Evolutionary conservation across 2,329 filamentous ascomycete genomes (phyloP).

Genomic region (Diaporthe nobilis): DNA sequence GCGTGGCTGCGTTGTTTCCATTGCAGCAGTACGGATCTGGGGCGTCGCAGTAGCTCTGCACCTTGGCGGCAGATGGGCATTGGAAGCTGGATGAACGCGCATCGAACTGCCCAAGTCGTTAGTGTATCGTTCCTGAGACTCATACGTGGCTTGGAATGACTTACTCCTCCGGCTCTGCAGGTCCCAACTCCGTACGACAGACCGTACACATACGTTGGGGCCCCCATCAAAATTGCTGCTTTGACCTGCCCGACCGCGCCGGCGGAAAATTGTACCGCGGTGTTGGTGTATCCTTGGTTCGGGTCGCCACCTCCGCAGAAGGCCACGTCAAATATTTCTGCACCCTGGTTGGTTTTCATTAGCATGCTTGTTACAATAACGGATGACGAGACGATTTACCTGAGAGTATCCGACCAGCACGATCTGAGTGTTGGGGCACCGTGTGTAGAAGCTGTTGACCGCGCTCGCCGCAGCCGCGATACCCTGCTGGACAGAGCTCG

Average conservation of each 20-base stretch:
- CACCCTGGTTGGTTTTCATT: slow-evolving; percentile 59
- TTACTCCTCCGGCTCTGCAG: slow-evolving; percentile 69
- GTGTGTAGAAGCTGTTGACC: slow-evolving; percentile 70
- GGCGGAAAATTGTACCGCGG: slow-evolving; percentile 58
- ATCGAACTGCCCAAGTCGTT: slow-evolving; percentile 64
- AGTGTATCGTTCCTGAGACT: background rate
- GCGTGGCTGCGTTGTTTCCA: slow-evolving; percentile 70
- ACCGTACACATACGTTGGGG: slow-evolving; percentile 70
- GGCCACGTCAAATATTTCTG: slow-evolving; percentile 75
- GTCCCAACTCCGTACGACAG: slow-evolving; percentile 73
- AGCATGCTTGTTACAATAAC: background rate
- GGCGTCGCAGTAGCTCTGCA: slow-evolving; percentile 76
- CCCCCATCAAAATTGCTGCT: slow-evolving; percentile 76
- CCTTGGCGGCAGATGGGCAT: slow-evolving; percentile 65
- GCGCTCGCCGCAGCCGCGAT: slow-evolving; percentile 70
- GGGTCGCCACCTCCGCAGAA: slow-evolving; percentile 71
- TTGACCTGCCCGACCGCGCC: slow-evolving; percentile 69
- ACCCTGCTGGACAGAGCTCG: slow-evolving; percentile 69
- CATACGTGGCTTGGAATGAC: slow-evolving; percentile 46
- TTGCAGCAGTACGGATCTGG: slow-evolving; percentile 77
- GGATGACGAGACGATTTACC: slow-evolving; percentile 50
- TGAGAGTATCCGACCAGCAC: slow-evolving; percentile 75
- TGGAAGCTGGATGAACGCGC: slow-evolving; percentile 70
- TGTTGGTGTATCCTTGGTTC: slow-evolving; percentile 59
- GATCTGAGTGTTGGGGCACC: slow-evolving; percentile 70